These are phyloP conservation scores for Fusarium palustre DNA, from an alignment of 2,329 filamentous ascomycete species.

Conservation along the genomic window DNA sequence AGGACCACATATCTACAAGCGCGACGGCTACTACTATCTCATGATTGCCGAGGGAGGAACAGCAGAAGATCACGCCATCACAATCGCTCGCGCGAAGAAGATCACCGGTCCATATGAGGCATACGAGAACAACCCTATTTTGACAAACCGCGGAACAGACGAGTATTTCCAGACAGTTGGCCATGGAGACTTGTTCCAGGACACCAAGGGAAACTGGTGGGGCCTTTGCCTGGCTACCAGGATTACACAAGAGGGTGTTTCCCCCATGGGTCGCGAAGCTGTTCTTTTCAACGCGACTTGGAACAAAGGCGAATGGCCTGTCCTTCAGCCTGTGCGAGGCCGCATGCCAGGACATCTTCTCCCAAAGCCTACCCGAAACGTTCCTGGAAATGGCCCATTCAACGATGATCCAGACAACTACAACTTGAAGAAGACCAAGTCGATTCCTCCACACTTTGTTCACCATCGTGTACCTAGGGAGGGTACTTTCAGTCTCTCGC, in stretches of 20 bases:
- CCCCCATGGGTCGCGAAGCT: slow-evolving; percentile 61
- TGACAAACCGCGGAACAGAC: slow-evolving; percentile 49
- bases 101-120: slow-evolving; percentile 54
- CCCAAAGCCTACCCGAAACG: slow-evolving; percentile 1
- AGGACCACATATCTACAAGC: slow-evolving; percentile 64
- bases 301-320: slow-evolving; percentile 62
- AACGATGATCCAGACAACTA: slow-evolving; percentile 22
- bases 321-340: slow-evolving; percentile 48
- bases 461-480: slow-evolving; percentile 23
- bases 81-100: slow-evolving; percentile 51
- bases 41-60: slow-evolving; percentile 61
- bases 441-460: slow-evolving; percentile 19
- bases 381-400: slow-evolving; percentile 20
- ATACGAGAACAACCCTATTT: slow-evolving; percentile 53
- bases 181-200: slow-evolving; percentile 51
- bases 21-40: slow-evolving; percentile 57
- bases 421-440: background rate
- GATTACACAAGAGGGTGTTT: slow-evolving; percentile 41
- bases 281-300: slow-evolving; percentile 61
- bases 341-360: slow-evolving; percentile 48
- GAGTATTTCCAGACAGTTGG: slow-evolving; percentile 51
- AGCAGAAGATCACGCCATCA: slow-evolving; percentile 51
- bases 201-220: slow-evolving; percentile 59
- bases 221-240: slow-evolving; percentile 54
- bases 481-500: background rate